Evolutionary conservation across 495 filamentous ascomycete genomes (phyloP), one percentile per base, ranked within the genome.

Genomic region (Neurospora terricola): DNA sequence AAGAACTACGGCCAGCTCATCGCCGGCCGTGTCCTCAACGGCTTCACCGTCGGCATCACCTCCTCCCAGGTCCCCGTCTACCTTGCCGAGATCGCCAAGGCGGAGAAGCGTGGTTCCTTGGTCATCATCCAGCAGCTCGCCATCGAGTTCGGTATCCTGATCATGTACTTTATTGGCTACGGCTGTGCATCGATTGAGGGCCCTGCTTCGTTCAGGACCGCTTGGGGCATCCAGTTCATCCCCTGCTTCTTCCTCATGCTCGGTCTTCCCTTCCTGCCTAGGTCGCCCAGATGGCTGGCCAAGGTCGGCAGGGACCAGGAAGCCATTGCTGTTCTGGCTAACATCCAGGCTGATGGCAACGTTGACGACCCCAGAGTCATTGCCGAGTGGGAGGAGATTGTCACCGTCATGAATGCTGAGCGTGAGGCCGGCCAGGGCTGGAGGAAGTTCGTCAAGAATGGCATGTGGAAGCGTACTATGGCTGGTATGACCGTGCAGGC

Each of bases 21-120:
- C 43, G 90, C 87, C 30, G 92, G 92, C 5, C 89, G 91, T 21
- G 84, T 93, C 14, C 80, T 94, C 54, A 93, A 91, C 76, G 91
- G 92, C 72, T 83, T 93, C 48, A 88, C 88, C 59, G 91, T 93
- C 71, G 91, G 91, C 73, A 89, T 93, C 73, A 92, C 91, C 2
- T 92, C 90, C 2, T 91, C 91, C 2, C 91, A 93, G 75, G 91
- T 93, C 0, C 91, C 90, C n/a, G 91, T 94, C n/a, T 94, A 93
- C 80, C 86, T 93, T 4, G 91, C 91, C 54, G 91, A 94, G 77
- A 87, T 93, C 43, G 88, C 91, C 6, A 88, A 88, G 69, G 88
- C 89, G 30, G 86, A 89, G 43, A 90, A 90, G 80, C 85, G 88
- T 34, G 91, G 92, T 39, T 88, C 87, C 0, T 86, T 94, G 69